Base-by-base conservation (phyloP, 352 stramenopile genomes). In the Phytopythium cucurbitacearum region DNA sequence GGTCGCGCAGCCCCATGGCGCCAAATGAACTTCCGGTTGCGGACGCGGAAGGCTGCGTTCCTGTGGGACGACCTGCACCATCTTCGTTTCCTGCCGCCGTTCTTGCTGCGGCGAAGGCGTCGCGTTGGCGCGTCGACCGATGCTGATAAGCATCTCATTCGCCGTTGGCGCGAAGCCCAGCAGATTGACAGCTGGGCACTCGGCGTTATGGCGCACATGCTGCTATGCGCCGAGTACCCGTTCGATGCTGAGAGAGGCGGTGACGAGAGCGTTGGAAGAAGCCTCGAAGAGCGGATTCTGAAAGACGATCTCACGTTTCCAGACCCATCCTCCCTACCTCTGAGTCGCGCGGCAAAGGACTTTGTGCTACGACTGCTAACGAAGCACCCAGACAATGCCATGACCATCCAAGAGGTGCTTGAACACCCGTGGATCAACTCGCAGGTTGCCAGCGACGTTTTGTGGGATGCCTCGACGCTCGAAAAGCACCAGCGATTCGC, bases 141-240 rank as follows among this genome's bases (percentile, higher is more conserved):
- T 28, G 47, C 60, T 10, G 59, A 67, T 28, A 47, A 64, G 5
- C 56, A 62, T 13, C 38, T 71, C 7, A 57, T 85, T 48, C 50
- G 34, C 10, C 76, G 59, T 48, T 91, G 80, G 80, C 51, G 47
- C 32, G 71, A 89, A 13, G 84, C 77, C 0, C 69, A 75, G 38
- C 84, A 91, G 43, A 40, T 91, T 7, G 84, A 94, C 56, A 50
- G 82, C 7, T 94, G 76, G 75, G 77, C 80, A 2, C 64, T 94
- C 6, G 84, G 84, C 3, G 71, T 94, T 28, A 88, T 76, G 5
- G 75, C 90, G 53, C 89, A 81, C 48, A 62, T 85, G 45, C 64
- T 92, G 56, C 59, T 92, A 2, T 90, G 72, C 36, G 75, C 67
- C 1, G 60, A 60, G 11, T 89, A 84, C 48, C 81, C 81, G 1